A percentile compares a stretch with the other conserved stretches of the same genome.
Conservation (phyloP, 352 stramenopile genomes). For the Pythium phragmiticola region DNA sequence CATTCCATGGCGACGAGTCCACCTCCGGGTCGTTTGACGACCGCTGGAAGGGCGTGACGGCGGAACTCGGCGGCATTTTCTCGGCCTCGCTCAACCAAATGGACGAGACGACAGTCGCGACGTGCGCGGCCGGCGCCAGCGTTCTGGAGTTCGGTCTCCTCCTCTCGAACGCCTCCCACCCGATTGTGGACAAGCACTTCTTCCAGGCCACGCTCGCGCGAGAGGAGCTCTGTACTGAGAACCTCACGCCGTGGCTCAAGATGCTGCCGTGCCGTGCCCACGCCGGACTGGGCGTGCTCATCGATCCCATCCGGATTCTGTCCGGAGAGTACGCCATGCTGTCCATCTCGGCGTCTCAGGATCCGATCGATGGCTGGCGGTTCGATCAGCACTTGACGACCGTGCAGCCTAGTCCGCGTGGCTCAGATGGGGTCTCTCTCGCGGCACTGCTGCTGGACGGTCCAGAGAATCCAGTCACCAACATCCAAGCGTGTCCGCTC, state of each 20-base stretch:
- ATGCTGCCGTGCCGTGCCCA: slow-evolving; percentile 77
- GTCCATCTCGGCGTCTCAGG: slow-evolving; percentile 43
- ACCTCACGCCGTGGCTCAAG: slow-evolving; percentile 88
- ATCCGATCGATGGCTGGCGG: slow-evolving; percentile 26
- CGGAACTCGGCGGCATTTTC: slow-evolving; percentile 76
- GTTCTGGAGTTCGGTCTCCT: slow-evolving; percentile 23
- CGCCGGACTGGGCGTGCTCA: slow-evolving; percentile 57
- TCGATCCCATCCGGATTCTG: slow-evolving; percentile 74
- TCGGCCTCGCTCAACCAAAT: slow-evolving; percentile 84
- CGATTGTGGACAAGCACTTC: slow-evolving; percentile 23
- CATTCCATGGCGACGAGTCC: slow-evolving; percentile 31
- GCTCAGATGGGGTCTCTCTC: slow-evolving; percentile 35
- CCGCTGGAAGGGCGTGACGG: slow-evolving; percentile 69
- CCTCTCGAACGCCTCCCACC: slow-evolving; percentile 8
- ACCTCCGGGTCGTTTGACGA: slow-evolving; percentile 12
- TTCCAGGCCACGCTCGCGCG: slow-evolving; percentile 67
- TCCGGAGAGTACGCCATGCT: slow-evolving; percentile 70
- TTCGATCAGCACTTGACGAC: slow-evolving; percentile 64
- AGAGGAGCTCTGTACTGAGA: slow-evolving; percentile 88
- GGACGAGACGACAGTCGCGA: slow-evolving; percentile 47
- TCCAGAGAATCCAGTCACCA: neutral
- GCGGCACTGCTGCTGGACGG: slow-evolving; percentile 45
- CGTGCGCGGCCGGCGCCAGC: slow-evolving; percentile 13
- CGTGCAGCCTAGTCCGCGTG: slow-evolving; percentile 38
- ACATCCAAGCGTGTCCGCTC: slow-evolving; percentile 18